Evolutionary conservation across 176 grass and related monocot genomes (phyloP).

Genomic region (Oryza brachyantha): DNA sequence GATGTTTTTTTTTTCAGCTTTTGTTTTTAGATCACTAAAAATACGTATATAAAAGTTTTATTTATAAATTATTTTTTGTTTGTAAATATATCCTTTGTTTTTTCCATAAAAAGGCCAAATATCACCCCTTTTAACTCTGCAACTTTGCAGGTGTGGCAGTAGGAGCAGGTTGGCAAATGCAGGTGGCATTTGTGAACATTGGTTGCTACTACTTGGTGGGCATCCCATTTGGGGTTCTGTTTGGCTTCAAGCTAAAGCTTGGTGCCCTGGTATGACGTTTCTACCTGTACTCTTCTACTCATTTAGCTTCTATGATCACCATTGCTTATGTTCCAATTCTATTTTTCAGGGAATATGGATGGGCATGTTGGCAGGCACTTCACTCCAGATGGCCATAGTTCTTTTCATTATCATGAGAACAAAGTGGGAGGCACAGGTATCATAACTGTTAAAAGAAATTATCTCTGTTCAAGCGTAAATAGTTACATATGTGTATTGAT

Average conservation of each 20-base stretch:
- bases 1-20: too few species aligned
- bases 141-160: conserved; percentile 66
- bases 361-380: conserved; percentile 71
- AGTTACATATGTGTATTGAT: background rate
- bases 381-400: conserved; percentile 62
- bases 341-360: conserved; percentile 82
- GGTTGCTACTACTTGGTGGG: conserved; percentile 78
- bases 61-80: too few species aligned
- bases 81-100: too few species aligned
- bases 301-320: background rate
- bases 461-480: background rate
- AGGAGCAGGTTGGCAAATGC: conserved; percentile 75
- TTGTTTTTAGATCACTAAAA: too few species aligned
- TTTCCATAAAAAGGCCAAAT: too few species aligned
- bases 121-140: background rate
- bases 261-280: conserved; percentile 42
- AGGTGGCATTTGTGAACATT: conserved; percentile 62
- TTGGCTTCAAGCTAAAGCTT: conserved; percentile 62
- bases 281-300: background rate
- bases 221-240: conserved; percentile 60
- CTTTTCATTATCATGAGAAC: conserved; percentile 57
- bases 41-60: too few species aligned
- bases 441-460: background rate
- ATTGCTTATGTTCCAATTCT: background rate
- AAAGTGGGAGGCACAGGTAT: conserved; percentile 79